Evolutionary conservation across 2,329 filamentous ascomycete species (phyloP), one percentile per base, ranked within the genome.

Genomic region (Fonsecaea pedrosoi): DNA sequence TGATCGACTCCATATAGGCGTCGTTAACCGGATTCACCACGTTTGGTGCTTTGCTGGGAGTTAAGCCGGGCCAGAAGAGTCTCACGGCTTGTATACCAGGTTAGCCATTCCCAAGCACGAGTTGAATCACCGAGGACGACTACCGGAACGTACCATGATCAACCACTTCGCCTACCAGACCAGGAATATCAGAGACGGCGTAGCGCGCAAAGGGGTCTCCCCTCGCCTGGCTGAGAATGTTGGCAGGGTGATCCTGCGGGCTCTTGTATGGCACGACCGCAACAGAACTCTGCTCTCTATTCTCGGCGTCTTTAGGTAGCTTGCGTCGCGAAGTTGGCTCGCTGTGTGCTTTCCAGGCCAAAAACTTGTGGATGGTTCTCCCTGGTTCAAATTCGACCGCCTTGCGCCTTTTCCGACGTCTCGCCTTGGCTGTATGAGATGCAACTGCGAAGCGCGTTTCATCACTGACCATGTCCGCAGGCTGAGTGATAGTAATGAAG

Each of bases 81-180:
- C 45, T 18, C 4, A 50, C 18, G 18, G 45, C 45, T 50, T 25
- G 18, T 25, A 25, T 7, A 12, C 7, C 18, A 25, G 12, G 42
- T 48, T 21, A 50, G 45, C 45, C 18, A 8, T 50, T 25, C 45
- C 12, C 45, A 50, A 50, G 9, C 45, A 50, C 21, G 45, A 25
- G 9, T 15, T 25, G 12, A 25, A 15, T 18, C 12, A 13, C 6
- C 42, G 55, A 6, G 12, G 3, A 3, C 15, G n/a, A 10, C 8
- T 25, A 40, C 42, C 40, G 13, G 8, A 40, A 37, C 32, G 15
- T 58, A 58, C 55, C 55, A 25, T 58, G 55, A 42, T 58, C 55
- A 30, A 58, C 35, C 55, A 58, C 5, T 30, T 58, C 55, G 2
- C 42, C 18, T 2, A 58, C 55, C 12, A 42, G 13, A 8, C 40